Base-by-base conservation (phyloP, 2,329 filamentous ascomycete genomes). In the Mycosphaerella sp. region DNA sequence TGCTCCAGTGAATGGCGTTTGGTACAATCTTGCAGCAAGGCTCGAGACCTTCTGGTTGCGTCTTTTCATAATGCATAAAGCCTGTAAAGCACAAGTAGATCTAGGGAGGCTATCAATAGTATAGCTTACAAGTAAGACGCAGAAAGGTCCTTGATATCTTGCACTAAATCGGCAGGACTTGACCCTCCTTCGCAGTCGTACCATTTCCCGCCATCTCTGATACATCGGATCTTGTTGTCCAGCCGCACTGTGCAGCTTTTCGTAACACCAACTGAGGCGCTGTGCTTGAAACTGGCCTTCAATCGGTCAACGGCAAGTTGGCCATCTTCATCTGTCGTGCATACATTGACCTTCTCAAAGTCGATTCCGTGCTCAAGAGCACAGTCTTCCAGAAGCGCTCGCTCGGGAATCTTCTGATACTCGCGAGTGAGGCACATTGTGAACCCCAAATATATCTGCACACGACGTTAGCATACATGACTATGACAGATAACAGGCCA, bases 351-450 rank as follows among this genome's bases (percentile, higher is more conserved):
- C 57, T 80, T 77, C 21, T 82, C 77, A 66, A 96, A 89, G 63
- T 93, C 85, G 43, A 97, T 83, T 25, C 88, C 89, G 65, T 95
- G 88, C 71, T 97, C 89, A 44, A 95, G 75, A 2, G 93, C 89
- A 68, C 93, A 98, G 66, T 89, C 83, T 66, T 94, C 79, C 36
- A 96, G 79, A 14, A 96, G 78, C n/a, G 78, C 76, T 44, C 85
- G 80, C 30, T 87, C 76, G 1, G 93, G 91, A 30, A 98, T 95
- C 6, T 82, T 70, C 17, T 75, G 49, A 70, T 90, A 98, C 55
- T 89, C 80, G 56, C 78, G 79, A 17, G 84, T 83, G 51, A 98
- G 73, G 72, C 93, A 98, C 79, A 94, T 93, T 51, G 89, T 85
- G 71, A 97, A 98, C 55, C 91, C 91, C 17, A 98, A 82, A 63